Conservation (phyloP, 1,139 yeast genomes). For the Spathaspora jeffriesii region DNA sequence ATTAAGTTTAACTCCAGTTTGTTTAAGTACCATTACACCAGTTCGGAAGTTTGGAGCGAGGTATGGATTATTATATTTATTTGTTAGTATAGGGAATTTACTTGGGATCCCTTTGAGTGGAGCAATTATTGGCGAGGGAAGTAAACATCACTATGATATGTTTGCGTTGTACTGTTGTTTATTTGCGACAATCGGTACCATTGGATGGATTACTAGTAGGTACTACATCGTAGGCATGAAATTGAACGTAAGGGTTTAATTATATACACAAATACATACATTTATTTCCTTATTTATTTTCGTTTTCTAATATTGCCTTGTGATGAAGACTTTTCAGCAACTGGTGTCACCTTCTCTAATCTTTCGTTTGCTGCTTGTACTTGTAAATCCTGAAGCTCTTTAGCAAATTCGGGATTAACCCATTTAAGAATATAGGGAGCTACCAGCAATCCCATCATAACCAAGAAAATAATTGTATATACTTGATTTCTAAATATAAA, state of each 20-base stretch:
- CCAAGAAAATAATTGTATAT: conserved; percentile 35
- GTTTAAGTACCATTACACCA: conserved; percentile 36
- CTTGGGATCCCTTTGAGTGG: conserved; percentile 46
- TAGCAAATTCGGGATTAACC: conserved; percentile 41
- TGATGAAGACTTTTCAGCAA: conserved; percentile 2
- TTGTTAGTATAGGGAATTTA: conserved; percentile 39
- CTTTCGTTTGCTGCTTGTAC: conserved; percentile 11
- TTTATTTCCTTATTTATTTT: conserved; percentile 4
- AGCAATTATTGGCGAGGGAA: conserved; percentile 42
- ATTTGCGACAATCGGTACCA: conserved; percentile 20
- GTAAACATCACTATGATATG: conserved; percentile 20
- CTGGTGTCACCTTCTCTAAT: conserved; percentile 8
- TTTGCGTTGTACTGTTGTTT: conserved; percentile 25
- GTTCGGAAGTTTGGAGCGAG: conserved; percentile 34
- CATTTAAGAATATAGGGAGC: conserved; percentile 34
- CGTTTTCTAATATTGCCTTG: conserved; percentile 9
- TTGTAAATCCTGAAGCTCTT: conserved; percentile 29
- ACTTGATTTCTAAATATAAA: conserved; percentile 36
- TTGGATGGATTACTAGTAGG: conserved; percentile 22
- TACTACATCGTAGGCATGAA: conserved; percentile 20
- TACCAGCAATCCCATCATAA: conserved; percentile 29
- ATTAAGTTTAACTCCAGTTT: conserved; percentile 34
- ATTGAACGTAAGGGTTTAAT: conserved; percentile 20
- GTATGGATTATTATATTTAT: conserved; percentile 40
- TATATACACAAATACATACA: neutral